Conservation (phyloP, 768 basidiomycete species). For the Daedaleopsis nitida region DNA sequence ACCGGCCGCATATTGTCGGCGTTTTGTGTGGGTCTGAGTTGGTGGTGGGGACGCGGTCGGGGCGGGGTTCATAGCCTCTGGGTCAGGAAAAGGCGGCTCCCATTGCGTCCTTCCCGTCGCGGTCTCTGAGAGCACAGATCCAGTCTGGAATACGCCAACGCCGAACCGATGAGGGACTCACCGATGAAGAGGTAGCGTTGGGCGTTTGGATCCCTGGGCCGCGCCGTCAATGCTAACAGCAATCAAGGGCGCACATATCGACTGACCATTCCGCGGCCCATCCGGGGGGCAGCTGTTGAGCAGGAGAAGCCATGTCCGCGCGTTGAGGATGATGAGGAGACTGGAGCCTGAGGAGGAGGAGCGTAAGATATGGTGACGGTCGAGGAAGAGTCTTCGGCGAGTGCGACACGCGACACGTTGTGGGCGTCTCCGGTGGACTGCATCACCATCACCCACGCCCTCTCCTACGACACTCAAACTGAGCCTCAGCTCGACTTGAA, state of each 20-base stretch:
- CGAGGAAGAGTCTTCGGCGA: constrained; percentile 14
- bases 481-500: background rate
- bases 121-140: constrained; percentile 57
- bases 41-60: constrained; percentile 48
- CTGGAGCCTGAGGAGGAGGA: too few species aligned
- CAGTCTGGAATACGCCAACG: background rate
- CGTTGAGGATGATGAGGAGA: constrained; percentile 4
- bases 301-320: constrained; percentile 44
- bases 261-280: constrained; percentile 92
- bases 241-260: background rate
- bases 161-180: constrained; percentile 40
- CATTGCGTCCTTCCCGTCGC: constrained; percentile 85
- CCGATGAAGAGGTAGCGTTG: constrained; percentile 90
- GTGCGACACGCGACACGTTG: constrained; percentile 25
- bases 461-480: background rate
- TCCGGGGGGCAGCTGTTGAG: constrained; percentile 83
- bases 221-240: constrained; percentile 17
- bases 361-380: constrained; percentile 18
- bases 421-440: constrained; percentile 14
- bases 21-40: constrained; percentile 48
- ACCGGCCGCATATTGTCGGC: constrained; percentile 92
- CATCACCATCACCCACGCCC: constrained; percentile 7
- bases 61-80: constrained; percentile 22
- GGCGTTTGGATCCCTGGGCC: constrained; percentile 70
- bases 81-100: constrained; percentile 67